Evolutionary conservation across 495 filamentous ascomycete genomes (phyloP).

Genomic region (Apodospora peruviana): DNA sequence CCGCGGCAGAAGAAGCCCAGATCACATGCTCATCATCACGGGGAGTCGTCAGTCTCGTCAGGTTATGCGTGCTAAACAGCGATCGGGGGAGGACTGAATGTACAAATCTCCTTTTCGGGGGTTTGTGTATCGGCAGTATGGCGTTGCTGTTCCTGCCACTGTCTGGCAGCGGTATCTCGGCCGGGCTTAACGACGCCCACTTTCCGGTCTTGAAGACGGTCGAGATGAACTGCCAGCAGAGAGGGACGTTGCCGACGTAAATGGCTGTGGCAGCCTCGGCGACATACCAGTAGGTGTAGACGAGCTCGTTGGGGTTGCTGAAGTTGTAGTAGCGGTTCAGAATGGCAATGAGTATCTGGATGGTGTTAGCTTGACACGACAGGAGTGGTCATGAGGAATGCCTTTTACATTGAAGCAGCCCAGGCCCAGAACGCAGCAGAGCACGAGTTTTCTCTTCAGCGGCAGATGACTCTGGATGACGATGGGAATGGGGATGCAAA

Average conservation of each 20-base stretch:
- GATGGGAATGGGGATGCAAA: constrained; percentile 39
- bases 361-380: constrained; percentile 19
- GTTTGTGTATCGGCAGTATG: no score
- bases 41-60: not conserved
- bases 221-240: constrained; percentile 33
- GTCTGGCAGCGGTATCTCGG: not conserved
- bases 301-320: constrained; percentile 30
- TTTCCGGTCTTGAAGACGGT: constrained; percentile 5
- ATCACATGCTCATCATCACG: not conserved
- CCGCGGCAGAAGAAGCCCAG: not conserved
- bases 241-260: constrained; percentile 43
- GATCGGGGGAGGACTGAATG: not conserved
- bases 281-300: constrained; percentile 48
- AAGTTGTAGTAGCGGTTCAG: constrained; percentile 45
- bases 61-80: not conserved
- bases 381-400: not conserved
- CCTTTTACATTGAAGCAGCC: constrained; percentile 19
- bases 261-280: constrained; percentile 42
- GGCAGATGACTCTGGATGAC: constrained; percentile 32
- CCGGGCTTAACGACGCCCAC: constrained; percentile 1
- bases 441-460: constrained; percentile 29
- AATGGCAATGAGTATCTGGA: constrained; percentile 37
- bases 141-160: not conserved
- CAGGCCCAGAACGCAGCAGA: constrained; percentile 39
- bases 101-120: not conserved